These are phyloP conservation scores for Stachybotrys elegans DNA, from an alignment of 2,329 filamentous ascomycete species.

Conservation along the genomic window DNA sequence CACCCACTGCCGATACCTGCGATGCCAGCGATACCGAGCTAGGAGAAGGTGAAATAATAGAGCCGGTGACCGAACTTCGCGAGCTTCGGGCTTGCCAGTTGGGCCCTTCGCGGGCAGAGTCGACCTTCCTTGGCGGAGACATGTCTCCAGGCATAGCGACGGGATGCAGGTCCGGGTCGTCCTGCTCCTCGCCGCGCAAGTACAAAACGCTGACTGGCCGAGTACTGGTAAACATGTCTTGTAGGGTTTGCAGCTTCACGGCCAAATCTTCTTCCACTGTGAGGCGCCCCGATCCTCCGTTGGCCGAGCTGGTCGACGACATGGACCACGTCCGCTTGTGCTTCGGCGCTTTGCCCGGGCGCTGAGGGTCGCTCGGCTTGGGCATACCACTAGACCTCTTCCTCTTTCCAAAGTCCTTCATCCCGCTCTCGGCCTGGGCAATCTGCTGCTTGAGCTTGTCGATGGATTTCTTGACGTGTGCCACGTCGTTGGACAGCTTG, in stretches of 20 bases:
- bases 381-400: constrained; percentile 48
- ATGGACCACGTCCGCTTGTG: constrained; percentile 96
- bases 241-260: constrained; percentile 69
- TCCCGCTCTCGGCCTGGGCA: constrained; percentile 64
- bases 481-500: constrained; percentile 90
- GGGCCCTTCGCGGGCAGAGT: constrained; percentile 37
- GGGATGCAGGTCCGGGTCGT: constrained; percentile 75
- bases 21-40: constrained; percentile 60
- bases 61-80: constrained; percentile 53
- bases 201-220: constrained; percentile 74
- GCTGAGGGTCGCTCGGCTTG: constrained; percentile 45
- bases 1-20: constrained; percentile 39
- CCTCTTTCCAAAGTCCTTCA: constrained; percentile 63
- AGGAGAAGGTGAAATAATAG: constrained; percentile 61
- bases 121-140: constrained; percentile 52
- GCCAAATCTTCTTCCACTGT: constrained; percentile 71
- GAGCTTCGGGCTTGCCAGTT: constrained; percentile 50
- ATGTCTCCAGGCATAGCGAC: constrained; percentile 67
- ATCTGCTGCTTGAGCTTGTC: constrained; percentile 96
- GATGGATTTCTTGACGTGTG: constrained; percentile 93
- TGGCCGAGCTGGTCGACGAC: constrained; percentile 67
- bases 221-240: constrained; percentile 87
- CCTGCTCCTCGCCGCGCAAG: constrained; percentile 68
- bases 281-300: constrained; percentile 36
- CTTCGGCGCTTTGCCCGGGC: constrained; percentile 79